A percentile compares a stretch with the other conserved stretches of the same genome.
phyloP scores from a whole-genome alignment of 1,284 basidiomycete species.

The Boletellus sp. region DNA sequence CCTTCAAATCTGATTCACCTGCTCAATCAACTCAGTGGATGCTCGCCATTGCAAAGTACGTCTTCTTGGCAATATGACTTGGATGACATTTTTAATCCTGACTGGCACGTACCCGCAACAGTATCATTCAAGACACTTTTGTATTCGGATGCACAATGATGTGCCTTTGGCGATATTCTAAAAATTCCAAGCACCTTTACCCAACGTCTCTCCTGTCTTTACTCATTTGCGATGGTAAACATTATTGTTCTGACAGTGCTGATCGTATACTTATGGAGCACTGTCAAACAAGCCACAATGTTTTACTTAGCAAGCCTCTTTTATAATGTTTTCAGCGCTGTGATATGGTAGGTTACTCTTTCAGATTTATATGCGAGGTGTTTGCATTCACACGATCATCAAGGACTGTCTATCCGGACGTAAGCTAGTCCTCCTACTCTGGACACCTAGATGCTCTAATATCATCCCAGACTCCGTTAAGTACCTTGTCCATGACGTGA shows the following conservation, averaged over 20 bases:
- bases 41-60: not conserved
- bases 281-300: not conserved
- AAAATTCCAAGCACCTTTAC: constrained; percentile 1
- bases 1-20: too few relatives aligned
- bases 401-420: too few relatives aligned
- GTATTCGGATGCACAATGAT: not conserved
- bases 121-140: not conserved
- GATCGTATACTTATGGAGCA: too few relatives aligned
- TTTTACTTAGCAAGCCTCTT: constrained; percentile 10
- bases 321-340: not conserved
- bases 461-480: too few relatives aligned
- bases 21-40: not conserved
- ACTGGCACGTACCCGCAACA: not conserved
- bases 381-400: too few relatives aligned
- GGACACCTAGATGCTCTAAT: too few relatives aligned
- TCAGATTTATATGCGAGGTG: too few relatives aligned
- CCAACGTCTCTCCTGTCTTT: not conserved
- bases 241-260: not conserved
- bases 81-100: too few relatives aligned
- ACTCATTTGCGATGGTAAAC: not conserved
- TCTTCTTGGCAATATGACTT: too few relatives aligned
- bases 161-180: not conserved
- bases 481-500: not conserved
- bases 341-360: constrained; percentile 5
- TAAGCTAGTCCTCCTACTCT: too few relatives aligned